These are phyloP conservation scores for Claviceps capensis DNA, from an alignment of 2,329 filamentous ascomycete species.

Conservation along the genomic window DNA sequence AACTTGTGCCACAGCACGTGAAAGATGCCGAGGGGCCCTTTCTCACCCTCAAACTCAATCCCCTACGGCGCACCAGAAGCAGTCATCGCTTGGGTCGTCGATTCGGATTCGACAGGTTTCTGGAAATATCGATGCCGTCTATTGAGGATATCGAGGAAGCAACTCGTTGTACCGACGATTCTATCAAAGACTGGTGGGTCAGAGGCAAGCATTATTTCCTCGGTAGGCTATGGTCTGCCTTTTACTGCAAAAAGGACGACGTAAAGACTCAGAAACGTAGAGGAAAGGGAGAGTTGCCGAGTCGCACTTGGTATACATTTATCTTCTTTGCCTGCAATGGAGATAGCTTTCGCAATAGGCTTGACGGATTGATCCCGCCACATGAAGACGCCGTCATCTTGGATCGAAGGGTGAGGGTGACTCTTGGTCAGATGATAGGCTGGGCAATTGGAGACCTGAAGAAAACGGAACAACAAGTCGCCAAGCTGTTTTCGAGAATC, in stretches of 20 bases:
- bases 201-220: constrained; percentile 25
- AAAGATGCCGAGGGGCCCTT: constrained; percentile 21
- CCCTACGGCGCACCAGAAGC: constrained; percentile 30
- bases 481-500: constrained; percentile 47
- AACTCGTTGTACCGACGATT: constrained; percentile 18
- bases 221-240: constrained; percentile 33
- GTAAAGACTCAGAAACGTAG: constrained; percentile 15
- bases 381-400: constrained; percentile 12
- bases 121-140: constrained; percentile 40
- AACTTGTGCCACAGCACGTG: constrained; percentile 23
- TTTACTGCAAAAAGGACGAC: constrained; percentile 29
- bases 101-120: constrained; percentile 44
- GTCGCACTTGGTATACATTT: constrained; percentile 12
- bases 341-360: constrained; percentile 20
- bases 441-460: constrained; percentile 35
- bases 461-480: constrained; percentile 31
- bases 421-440: constrained; percentile 28
- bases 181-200: constrained; percentile 18
- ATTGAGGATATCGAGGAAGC: constrained; percentile 17
- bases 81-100: constrained; percentile 38
- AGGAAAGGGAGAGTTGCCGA: not conserved
- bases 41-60: constrained; percentile 33
- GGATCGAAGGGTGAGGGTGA: constrained; percentile 19
- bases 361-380: constrained; percentile 9
- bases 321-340: constrained; percentile 44